Base-by-base conservation (phyloP, 2,329 filamentous ascomycete species). In the Seiridium cupressi region DNA sequence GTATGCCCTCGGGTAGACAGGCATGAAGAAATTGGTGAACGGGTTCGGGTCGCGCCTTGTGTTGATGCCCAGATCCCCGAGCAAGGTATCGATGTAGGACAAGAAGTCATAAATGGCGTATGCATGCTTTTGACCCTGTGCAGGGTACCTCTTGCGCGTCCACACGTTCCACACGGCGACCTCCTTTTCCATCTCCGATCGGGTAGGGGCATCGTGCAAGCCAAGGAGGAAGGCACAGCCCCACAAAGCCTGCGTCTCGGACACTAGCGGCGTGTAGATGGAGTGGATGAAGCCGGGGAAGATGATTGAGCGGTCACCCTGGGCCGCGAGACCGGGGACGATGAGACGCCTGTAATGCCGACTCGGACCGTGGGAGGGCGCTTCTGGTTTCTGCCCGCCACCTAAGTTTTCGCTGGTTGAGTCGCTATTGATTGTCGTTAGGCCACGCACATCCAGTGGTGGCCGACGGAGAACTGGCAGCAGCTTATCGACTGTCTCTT, bases 61-160 rank as follows among this genome's bases (percentile, higher is more conserved):
- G 34, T 54, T 38, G 35, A 54, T 13, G 26, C 51, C 51, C 8
- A 54, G 34, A 44, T 54, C 51, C 10, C 40, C 40, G 10, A 54
- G 38, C 38, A 54, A n/a, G 13, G 35, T 38, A 26, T 54, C 51
- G n/a, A 54, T 38, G 18, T 54, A 54, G 32, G 71, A 57, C 4
- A 73, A 42, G 53, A 69, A 74, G 58, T 74, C 72, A 58, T 65
- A 74, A 10, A 75, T 66, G 8, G 65, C 60, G 54, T 73, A 74
- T 3, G 72, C 51, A 55, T 69, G 63, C 54, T 71, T 73, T 36
- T 58, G 53, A 18, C 74, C 74, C 31, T 70, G 64, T 9, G 59
- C 59, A 1, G 70, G 49, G 61, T 76, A 76, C 31, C 74, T 62
- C 62, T 72, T 73, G 4, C 65, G 57, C 5, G 67, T 68, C 73